Evolutionary conservation across 2,329 filamentous ascomycete genomes (phyloP).

Genomic region (Diaporthe aspalathi): DNA sequence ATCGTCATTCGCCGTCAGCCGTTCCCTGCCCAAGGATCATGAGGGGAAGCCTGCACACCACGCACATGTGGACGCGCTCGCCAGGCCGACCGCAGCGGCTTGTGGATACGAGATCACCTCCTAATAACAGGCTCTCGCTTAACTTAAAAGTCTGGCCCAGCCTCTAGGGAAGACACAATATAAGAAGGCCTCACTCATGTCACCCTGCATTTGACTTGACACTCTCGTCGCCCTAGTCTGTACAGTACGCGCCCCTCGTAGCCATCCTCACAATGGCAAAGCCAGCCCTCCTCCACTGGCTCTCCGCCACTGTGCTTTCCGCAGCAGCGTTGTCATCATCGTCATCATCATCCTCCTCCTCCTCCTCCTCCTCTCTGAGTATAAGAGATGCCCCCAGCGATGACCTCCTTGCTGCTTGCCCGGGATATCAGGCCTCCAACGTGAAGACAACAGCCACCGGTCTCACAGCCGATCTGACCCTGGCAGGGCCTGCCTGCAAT

Average conservation of each 20-base stretch:
- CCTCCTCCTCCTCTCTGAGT: too few relatives aligned
- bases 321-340: slow-evolving; percentile 14
- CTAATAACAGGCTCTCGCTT: slow-evolving; percentile 1
- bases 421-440: slow-evolving; percentile 71
- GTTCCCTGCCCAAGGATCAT: slow-evolving; percentile 18
- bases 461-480: slow-evolving; percentile 70
- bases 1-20: slow-evolving; percentile 20
- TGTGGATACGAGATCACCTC: slow-evolving; percentile 18
- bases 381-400: slow-evolving; percentile 43
- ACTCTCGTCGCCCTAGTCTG: neutral
- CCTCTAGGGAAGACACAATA: neutral
- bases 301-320: slow-evolving; percentile 39
- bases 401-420: slow-evolving; percentile 58
- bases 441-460: slow-evolving; percentile 61
- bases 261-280: slow-evolving; percentile 34
- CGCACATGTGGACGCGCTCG: neutral
- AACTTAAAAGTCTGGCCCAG: neutral
- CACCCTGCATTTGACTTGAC: neutral
- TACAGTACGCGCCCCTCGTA: slow-evolving; percentile 13
- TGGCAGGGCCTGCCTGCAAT: slow-evolving; percentile 75
- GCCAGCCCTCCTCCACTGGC: slow-evolving; percentile 34
- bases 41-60: slow-evolving; percentile 31
- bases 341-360: too few relatives aligned
- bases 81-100: neutral
- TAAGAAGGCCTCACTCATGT: slow-evolving; percentile 18